A percentile compares a stretch with the other conserved stretches of the same genome.
These are phyloP conservation scores for Cercospora brassicicola DNA, from an alignment of 2,329 filamentous ascomycete genomes.

Conservation along the genomic window DNA sequence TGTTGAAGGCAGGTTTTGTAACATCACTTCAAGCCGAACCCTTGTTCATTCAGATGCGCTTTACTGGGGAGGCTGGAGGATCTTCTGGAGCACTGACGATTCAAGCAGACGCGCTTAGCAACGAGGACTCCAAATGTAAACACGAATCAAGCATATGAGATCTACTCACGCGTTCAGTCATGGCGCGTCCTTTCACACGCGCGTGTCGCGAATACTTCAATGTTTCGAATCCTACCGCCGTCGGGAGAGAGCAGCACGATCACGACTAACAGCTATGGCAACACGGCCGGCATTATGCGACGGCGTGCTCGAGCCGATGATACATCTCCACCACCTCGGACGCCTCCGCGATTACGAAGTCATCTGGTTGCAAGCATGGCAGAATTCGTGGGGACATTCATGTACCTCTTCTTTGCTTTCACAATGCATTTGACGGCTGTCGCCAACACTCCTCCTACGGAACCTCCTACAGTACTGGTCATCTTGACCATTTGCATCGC, in stretches of 20 bases:
- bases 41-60: not conserved
- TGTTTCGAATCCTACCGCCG: constrained; percentile 7
- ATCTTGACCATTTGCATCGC: constrained; percentile 32
- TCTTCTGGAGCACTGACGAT: not conserved
- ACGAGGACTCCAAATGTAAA: not conserved
- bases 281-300: constrained; percentile 9
- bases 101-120: not conserved
- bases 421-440: constrained; percentile 33
- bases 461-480: constrained; percentile 23
- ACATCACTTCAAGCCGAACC: not conserved
- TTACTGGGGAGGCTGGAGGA: not conserved
- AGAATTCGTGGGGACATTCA: constrained; percentile 41
- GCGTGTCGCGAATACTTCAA: not conserved
- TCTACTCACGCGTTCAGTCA: not conserved
- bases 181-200: not conserved
- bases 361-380: constrained; percentile 31
- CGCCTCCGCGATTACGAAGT: constrained; percentile 5
- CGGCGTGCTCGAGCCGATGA: not conserved
- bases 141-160: not conserved
- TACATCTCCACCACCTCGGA: not conserved
- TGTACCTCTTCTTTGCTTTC: constrained; percentile 41
- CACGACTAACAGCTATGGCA: constrained; percentile 12
- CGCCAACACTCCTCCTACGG: constrained; percentile 25
- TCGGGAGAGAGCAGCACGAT: constrained; percentile 9
- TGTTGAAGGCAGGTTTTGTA: not conserved